Percentiles rank a stretch among this genome's conserved stretches.
These are phyloP conservation scores for Volvox africanus DNA, from an alignment of 139 green algal species.

Conservation along the genomic window DNA sequence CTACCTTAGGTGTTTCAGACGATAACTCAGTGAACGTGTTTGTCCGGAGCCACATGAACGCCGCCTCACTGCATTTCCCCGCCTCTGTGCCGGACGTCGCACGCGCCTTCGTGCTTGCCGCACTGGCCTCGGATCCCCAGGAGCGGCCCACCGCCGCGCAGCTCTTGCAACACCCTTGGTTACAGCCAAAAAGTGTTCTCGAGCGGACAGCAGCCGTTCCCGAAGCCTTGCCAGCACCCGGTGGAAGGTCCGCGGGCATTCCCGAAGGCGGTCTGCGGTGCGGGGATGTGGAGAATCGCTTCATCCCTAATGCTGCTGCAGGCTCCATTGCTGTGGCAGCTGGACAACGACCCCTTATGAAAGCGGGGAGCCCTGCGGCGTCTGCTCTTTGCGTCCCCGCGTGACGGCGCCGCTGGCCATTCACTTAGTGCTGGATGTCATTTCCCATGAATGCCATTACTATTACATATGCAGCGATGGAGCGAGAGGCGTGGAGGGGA, in stretches of 20 bases:
- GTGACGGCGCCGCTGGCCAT: neutral
- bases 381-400: neutral
- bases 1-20: neutral
- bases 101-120: constrained; percentile 5
- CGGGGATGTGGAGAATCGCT: neutral
- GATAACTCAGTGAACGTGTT: neutral
- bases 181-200: neutral
- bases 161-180: constrained; percentile 24
- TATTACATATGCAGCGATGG: neutral
- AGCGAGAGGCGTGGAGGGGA: too few relatives aligned
- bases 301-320: neutral
- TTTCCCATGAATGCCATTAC: neutral
- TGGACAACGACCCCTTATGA: neutral
- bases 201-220: neutral
- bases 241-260: neutral
- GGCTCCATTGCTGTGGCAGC: neutral
- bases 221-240: neutral
- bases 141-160: constrained; percentile 24
- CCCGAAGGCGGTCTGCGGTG: neutral
- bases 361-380: neutral
- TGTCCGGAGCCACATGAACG: neutral
- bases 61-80: constrained; percentile 18
- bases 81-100: neutral
- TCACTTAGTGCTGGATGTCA: neutral
- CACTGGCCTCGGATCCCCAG: neutral